Conservation (phyloP, 352 stramenopile genomes). For the Globisporangium camurandrum region DNA sequence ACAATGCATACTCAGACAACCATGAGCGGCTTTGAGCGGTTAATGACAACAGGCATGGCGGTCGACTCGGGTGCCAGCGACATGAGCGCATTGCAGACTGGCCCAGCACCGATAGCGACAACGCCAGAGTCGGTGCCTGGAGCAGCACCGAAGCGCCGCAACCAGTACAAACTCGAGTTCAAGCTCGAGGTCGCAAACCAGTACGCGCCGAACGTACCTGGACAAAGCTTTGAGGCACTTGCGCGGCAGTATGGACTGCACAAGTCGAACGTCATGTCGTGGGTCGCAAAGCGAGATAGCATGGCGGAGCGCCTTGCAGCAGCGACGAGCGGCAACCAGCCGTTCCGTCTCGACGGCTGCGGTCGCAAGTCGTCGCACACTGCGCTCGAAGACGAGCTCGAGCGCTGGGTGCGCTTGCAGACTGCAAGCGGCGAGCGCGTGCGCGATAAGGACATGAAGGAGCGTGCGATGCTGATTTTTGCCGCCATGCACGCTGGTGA, state of each 20-base stretch:
- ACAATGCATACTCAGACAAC: too few relatives aligned
- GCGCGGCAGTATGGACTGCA: slow-evolving; percentile 12
- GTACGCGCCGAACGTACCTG: slow-evolving; percentile 7
- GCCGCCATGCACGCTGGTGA: slow-evolving; percentile 4
- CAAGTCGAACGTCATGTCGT: slow-evolving; percentile 15
- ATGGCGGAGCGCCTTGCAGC: slow-evolving; percentile 7
- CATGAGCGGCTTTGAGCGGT: too few relatives aligned
- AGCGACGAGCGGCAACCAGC: background rate
- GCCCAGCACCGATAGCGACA: too few relatives aligned
- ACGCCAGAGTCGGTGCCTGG: too few relatives aligned
- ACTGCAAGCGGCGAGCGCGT: slow-evolving; percentile 9
- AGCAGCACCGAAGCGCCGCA: slow-evolving; percentile 9
- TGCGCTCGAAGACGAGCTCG: slow-evolving; percentile 11
- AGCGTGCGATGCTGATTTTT: slow-evolving; percentile 10
- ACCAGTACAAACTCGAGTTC: slow-evolving; percentile 20
- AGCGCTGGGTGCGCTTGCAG: slow-evolving; percentile 8
- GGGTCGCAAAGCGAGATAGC: slow-evolving; percentile 10
- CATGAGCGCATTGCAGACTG: too few relatives aligned
- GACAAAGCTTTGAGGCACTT: slow-evolving; percentile 12
- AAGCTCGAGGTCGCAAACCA: slow-evolving; percentile 13
- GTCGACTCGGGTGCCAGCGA: too few relatives aligned
- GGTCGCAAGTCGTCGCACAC: slow-evolving; percentile 12
- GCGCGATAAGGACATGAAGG: slow-evolving; percentile 11
- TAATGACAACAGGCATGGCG: too few relatives aligned
- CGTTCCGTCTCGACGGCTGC: slow-evolving; percentile 12